A percentile compares a stretch with the other conserved stretches of the same genome.
phyloP scores from a whole-genome alignment of 805 yeast species.

The Myxozyma melibiosi region DNA sequence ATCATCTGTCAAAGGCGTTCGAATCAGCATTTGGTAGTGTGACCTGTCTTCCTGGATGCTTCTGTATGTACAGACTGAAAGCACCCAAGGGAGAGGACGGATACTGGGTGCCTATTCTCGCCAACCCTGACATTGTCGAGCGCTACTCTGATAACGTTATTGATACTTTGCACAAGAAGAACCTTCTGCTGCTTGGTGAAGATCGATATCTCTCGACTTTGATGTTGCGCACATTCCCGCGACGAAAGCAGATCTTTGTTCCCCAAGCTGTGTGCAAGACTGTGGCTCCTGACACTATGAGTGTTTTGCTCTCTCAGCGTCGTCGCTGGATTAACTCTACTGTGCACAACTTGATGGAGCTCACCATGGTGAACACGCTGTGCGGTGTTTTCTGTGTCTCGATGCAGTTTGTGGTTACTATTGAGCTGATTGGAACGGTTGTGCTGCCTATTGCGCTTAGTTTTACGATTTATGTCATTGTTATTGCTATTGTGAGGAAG shows the following conservation, averaged over 20 bases:
- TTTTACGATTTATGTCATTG: slow-evolving; percentile 78
- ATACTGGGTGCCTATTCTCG: slow-evolving; percentile 90
- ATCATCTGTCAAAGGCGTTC: slow-evolving; percentile 91
- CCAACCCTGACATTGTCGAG: slow-evolving; percentile 92
- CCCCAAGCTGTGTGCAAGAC: slow-evolving; percentile 94
- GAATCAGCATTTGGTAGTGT: slow-evolving; percentile 93
- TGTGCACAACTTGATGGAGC: slow-evolving; percentile 88
- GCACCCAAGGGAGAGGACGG: slow-evolving; percentile 79
- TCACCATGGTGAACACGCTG: slow-evolving; percentile 78
- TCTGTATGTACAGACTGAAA: slow-evolving; percentile 89
- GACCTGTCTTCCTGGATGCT: slow-evolving; percentile 95
- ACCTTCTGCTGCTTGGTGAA: slow-evolving; percentile 83
- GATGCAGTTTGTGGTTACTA: slow-evolving; percentile 86
- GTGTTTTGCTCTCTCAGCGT: slow-evolving; percentile 83
- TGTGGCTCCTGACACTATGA: slow-evolving; percentile 77
- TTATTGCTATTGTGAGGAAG: slow-evolving; percentile 66
- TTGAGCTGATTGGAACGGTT: slow-evolving; percentile 84
- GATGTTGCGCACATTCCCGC: slow-evolving; percentile 88
- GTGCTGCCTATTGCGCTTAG: slow-evolving; percentile 86
- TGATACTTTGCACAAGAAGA: slow-evolving; percentile 83
- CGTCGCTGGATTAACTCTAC: slow-evolving; percentile 98
- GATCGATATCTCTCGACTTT: slow-evolving; percentile 84
- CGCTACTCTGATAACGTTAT: slow-evolving; percentile 85
- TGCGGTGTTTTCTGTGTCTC: slow-evolving; percentile 96
- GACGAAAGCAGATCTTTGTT: slow-evolving; percentile 81